Evolutionary conservation across 1,284 basidiomycete genomes (phyloP), one percentile per base, ranked within the genome.

Genomic region (Heterobasidion occidentale): DNA sequence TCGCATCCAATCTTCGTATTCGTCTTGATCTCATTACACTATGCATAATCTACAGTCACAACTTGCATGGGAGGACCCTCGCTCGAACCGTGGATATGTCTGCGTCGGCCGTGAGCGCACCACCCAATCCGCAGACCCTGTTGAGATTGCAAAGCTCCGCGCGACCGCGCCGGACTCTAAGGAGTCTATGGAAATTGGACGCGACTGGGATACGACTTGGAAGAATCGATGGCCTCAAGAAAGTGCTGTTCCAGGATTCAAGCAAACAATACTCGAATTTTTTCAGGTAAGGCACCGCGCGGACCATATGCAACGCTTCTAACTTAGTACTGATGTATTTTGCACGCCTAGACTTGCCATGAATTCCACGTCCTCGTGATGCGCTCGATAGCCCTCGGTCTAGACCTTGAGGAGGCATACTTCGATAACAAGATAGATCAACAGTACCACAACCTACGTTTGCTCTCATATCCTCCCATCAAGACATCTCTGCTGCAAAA

Each of bases 131-230:
- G 74, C 77, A 34, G 80, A 90, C 68, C 75, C 81, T 6, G 70
- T 74, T n/a, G 90, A 92, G 70, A 92, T 94, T 61, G 86, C 84
- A 44, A 69, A 77, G 36, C 72, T 93, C 17, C 84, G 91, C 27
- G 74, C 74, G 54, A 81, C 80, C 60, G 81, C 90, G 0, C 91
- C 91, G 0, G 89, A 92, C 66, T 84, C 72, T 70, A 92, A 93
- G 68, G 90, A 93, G 68, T 77, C 81, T 14, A 90, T 93, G 82
- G 91, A 94, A 68, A 92, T 93, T 55, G 90, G 90, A 19, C 77
- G 86, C 34, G 88, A 92, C 59, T 88, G 84, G 82, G 89, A 89
- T 62, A 73, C 77, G 35, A 75, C 70, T 36, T 89, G 82, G 84
- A 83, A 78, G 68, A 94, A 94, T 68, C 77, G 78, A 61, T 94